Base-by-base conservation (phyloP, 768 basidiomycete species). In the Rhodotorula toruloides region DNA sequence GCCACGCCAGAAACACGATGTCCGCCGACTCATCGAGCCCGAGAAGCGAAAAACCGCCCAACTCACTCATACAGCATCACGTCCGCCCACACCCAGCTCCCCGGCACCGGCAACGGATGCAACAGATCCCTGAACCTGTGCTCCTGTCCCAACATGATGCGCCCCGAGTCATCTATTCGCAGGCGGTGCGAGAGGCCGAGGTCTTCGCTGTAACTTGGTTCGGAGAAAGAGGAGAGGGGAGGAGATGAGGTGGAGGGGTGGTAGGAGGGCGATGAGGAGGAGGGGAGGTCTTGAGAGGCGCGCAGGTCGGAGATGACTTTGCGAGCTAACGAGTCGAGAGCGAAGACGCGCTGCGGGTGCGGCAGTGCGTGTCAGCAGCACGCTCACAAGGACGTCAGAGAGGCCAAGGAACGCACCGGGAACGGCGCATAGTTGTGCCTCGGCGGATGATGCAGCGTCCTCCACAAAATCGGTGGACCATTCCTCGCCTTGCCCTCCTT, bases 391-490 rank as follows among this genome's bases (percentile, higher is more conserved):
- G 4, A 6, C 0, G 39, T 1, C 29, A 37, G 17, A 22, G 29
- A 36, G 42, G 40, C 43, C 21, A 40, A 37, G 50, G 17, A 36
- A 43, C 64, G 52, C 11, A 71, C 70, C 5, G 70, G 70, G 42
- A 64, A 71, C 5, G 70, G 70, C 36, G 70, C 65, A 37, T 71
- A 71, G 52, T 71, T 71, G 59, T 71, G 70, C 39, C 70, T 46
- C 46, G 65, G 63, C 16, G 70, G 70, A n/a, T 67, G 65, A 37
- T 71, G 70, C 49, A 71, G 40, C 29, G 59, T 61, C 34, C 70
- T 48, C 70, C 70, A 71, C 19, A 71, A 34, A 19, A 71, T 25
- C 12, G 63, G 40, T 43, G 70, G 70, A 3, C 70, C 70, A 34
- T 64, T 44, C 48, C 52, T 52, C n/a, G 64, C 49, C n/a, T 48